phyloP scores from a whole-genome alignment of 2,329 filamentous ascomycete species.

The Metarhizium album region DNA sequence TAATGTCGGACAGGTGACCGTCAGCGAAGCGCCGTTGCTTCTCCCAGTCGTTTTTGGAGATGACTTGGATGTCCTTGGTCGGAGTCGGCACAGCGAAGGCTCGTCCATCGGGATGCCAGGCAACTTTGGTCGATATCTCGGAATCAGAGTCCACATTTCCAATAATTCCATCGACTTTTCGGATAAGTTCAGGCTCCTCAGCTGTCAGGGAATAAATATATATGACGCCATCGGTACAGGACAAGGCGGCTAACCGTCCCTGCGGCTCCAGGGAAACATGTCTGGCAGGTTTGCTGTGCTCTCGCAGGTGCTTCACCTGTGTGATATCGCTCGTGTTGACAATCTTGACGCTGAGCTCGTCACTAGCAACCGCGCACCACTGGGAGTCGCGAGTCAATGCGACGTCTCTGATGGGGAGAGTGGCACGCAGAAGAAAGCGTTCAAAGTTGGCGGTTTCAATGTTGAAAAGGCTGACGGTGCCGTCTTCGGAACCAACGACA shows the following conservation, averaged over 20 bases:
- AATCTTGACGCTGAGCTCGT: constrained; percentile 84
- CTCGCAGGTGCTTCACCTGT: constrained; percentile 65
- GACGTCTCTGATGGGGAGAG: constrained; percentile 79
- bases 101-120: constrained; percentile 91
- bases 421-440: constrained; percentile 69
- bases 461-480: constrained; percentile 91
- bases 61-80: constrained; percentile 71
- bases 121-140: constrained; percentile 61
- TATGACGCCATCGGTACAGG: constrained; percentile 78
- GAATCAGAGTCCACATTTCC: constrained; percentile 61
- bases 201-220: constrained; percentile 80
- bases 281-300: constrained; percentile 81
- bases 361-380: constrained; percentile 94
- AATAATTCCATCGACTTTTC: constrained; percentile 79
- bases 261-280: constrained; percentile 81
- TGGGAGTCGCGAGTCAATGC: constrained; percentile 69
- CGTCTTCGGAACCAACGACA: constrained; percentile 84
- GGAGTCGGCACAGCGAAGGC: constrained; percentile 80
- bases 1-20: constrained; percentile 76
- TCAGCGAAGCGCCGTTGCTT: constrained; percentile 69
- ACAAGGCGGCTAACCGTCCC: constrained; percentile 64
- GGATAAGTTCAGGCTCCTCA: constrained; percentile 70
- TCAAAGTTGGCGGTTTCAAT: constrained; percentile 65
- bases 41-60: constrained; percentile 86
- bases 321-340: constrained; percentile 73